Percentiles rank a stretch among this genome's conserved stretches.
phyloP scores from a whole-genome alignment of 2,329 filamentous ascomycete species.

The Exophiala bonariae region DNA sequence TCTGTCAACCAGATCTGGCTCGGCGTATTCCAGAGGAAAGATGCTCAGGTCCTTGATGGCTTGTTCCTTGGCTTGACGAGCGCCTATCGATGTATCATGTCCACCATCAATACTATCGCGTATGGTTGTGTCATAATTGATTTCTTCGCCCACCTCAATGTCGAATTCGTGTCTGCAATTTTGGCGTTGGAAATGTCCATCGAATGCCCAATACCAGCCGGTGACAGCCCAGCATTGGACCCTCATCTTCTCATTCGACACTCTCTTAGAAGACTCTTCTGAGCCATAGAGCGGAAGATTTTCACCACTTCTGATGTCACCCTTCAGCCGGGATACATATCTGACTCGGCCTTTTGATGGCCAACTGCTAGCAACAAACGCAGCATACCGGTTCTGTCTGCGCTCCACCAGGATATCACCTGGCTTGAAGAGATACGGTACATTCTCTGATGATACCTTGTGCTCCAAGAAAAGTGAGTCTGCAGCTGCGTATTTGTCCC shows the following conservation, averaged over 20 bases:
- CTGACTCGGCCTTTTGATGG: background rate
- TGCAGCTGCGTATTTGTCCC: conserved; percentile 1
- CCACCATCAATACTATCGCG: no score
- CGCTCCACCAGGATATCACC: background rate
- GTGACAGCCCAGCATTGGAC: background rate
- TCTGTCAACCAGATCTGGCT: background rate
- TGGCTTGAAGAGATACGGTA: conserved; percentile 1
- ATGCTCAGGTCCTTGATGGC: background rate
- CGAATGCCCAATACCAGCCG: background rate
- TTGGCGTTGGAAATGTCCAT: background rate
- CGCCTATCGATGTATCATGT: no score
- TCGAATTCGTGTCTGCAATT: background rate
- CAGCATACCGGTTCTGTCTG: background rate
- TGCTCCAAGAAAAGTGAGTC: background rate
- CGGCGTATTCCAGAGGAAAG: conserved; percentile 1
- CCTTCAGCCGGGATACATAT: background rate
- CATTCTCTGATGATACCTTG: background rate
- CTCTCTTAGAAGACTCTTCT: no score
- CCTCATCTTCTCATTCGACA: background rate
- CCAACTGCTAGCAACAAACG: background rate
- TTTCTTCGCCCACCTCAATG: no score
- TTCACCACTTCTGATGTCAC: no score
- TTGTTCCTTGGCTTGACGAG: no score
- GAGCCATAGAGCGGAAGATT: no score
- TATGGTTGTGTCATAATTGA: no score